Percentiles rank a stretch among this genome's conserved stretches.
Conservation (phyloP, 352 stramenopile genomes). For the Globisporangium acanthophoron region DNA sequence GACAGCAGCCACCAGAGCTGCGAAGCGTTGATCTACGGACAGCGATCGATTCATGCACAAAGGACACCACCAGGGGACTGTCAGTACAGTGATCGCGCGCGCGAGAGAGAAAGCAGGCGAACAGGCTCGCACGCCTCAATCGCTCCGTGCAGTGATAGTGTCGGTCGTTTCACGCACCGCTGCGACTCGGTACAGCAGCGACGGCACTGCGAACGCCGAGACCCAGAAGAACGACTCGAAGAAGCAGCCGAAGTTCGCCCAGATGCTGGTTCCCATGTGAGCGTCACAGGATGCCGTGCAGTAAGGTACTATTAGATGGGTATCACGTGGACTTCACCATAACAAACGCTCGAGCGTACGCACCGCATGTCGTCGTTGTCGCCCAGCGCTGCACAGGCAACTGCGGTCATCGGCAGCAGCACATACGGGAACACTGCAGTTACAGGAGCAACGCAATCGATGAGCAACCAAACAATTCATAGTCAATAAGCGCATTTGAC, state of each 20-base stretch:
- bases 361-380: slow-evolving; percentile 50
- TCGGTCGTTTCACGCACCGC: slow-evolving; percentile 25
- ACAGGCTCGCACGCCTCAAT: no score
- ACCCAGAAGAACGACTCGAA: slow-evolving; percentile 74
- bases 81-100: not conserved
- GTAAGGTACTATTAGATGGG: not conserved
- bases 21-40: slow-evolving; percentile 46
- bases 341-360: not conserved
- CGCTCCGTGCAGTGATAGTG: no score
- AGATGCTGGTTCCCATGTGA: slow-evolving; percentile 17
- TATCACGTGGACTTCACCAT: not conserved
- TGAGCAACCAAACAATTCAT: not conserved
- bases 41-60: not conserved
- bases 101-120: no score
- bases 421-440: slow-evolving; percentile 56
- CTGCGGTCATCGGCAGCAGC: slow-evolving; percentile 54
- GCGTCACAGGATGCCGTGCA: not conserved
- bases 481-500: not conserved
- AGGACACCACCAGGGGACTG: not conserved
- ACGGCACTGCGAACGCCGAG: slow-evolving; percentile 52
- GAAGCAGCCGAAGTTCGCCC: slow-evolving; percentile 66
- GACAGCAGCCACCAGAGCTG: slow-evolving; percentile 60
- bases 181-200: slow-evolving; percentile 57
- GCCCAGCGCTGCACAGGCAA: slow-evolving; percentile 41
- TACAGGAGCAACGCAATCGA: not conserved